Base-by-base conservation (phyloP, 176 grass and related monocot species). In the Hyparrhenia diplandra region DNA sequence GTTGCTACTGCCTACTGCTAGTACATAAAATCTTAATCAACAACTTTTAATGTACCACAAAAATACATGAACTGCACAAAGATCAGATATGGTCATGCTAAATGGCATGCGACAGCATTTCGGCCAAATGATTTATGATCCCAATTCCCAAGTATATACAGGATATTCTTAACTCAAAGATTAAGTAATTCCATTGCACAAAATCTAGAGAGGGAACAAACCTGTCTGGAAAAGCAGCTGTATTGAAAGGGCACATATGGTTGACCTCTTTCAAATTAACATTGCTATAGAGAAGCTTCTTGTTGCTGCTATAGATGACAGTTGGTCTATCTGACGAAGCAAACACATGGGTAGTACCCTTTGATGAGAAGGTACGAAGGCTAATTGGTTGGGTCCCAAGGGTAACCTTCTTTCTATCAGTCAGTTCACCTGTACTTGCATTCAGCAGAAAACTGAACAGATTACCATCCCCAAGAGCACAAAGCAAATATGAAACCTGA, bases 231-330 rank as follows among this genome's bases (percentile, higher is more conserved):
- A 98, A 94, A 78, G 90, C 92, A 63, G 95, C 92, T 49, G 95
- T 92, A 80, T 98, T 94, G 62, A 98, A 98, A 80, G 90, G 95
- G 58, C 95, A 98, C 88, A 98, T 98, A 61, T 98, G 95, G 55
- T 91, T 92, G 72, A 98, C 95, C 89, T 98, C 95, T 86, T 98
- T 94, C 66, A 94, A 79, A 91, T 94, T 98, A 36, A 98, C 92
- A 92, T 98, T 98, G 79, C 92, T 98, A 79, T 98, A 98, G 41
- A 98, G 90, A 21, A 94, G 76, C 84, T 98, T 98, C 84, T 98
- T 98, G 35, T 98, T 98, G 83, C 95, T 98, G 84, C 95, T 94
- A 47, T 98, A 98, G 30, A 98, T 94, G 27, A 98, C 95, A 80
- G 95, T 92, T 27, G 95, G 95, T 68, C 95, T 91, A 94, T 98